phyloP scores from a whole-genome alignment of 1,139 yeast genomes.

The Debaryomyces sp. region DNA sequence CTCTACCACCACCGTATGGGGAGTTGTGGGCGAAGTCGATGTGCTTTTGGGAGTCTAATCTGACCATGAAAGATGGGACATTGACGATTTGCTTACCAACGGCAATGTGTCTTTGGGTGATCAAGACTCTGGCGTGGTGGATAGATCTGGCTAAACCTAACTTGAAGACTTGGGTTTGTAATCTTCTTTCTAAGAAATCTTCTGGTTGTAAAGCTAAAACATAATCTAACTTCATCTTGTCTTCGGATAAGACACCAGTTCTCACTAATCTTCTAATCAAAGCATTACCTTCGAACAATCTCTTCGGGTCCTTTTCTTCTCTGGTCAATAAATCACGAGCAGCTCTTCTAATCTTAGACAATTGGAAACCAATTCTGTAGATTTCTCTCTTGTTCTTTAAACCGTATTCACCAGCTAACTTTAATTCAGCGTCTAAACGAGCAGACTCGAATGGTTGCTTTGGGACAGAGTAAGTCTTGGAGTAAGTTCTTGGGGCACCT shows the following conservation, averaged over 20 bases:
- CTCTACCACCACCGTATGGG: conserved; percentile 99
- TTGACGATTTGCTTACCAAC: conserved; percentile 99
- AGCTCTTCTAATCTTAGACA: conserved; percentile 99
- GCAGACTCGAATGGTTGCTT: conserved; percentile 99
- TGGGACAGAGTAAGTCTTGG: conserved; percentile 99
- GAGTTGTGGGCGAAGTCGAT: conserved; percentile 98
- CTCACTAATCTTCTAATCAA: conserved; percentile 97
- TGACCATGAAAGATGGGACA: conserved; percentile 99
- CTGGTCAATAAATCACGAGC: conserved; percentile 99
- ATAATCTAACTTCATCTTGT: conserved; percentile 99
- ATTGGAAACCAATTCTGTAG: conserved; percentile 98
- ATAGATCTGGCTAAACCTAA: conserved; percentile 99
- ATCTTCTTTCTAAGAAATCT: conserved; percentile 99
- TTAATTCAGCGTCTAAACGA: conserved; percentile 98
- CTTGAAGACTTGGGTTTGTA: conserved; percentile 99
- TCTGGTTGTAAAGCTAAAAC: conserved; percentile 97
- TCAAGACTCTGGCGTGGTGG: conserved; percentile 99
- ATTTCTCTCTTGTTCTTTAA: conserved; percentile 99
- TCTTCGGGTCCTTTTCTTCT: conserved; percentile 99
- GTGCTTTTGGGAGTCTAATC: conserved; percentile 99
- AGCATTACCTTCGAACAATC: conserved; percentile 99
- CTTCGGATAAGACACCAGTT: conserved; percentile 98
- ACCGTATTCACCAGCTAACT: conserved; percentile 99
- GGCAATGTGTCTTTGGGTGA: conserved; percentile 98
- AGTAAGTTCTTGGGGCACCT: conserved; percentile 99